These are phyloP conservation scores for Xylaria cubensis DNA, from an alignment of 495 filamentous ascomycete species.

Conservation along the genomic window DNA sequence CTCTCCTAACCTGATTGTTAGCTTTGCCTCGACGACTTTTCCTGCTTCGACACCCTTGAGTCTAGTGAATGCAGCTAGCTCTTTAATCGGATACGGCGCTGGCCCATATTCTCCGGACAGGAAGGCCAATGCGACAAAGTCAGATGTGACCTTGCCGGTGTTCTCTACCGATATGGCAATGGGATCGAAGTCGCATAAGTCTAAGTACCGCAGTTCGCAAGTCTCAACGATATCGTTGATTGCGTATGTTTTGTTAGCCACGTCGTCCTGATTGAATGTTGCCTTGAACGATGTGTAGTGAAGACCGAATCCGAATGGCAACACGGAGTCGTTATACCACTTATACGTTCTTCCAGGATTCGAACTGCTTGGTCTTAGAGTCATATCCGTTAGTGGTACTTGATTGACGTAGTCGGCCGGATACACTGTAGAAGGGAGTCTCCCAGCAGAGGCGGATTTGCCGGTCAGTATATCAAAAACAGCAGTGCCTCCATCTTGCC, in stretches of 20 bases:
- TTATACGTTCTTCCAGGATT: slow-evolving; percentile 56
- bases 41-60: slow-evolving; percentile 59
- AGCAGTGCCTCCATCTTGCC: slow-evolving; percentile 62
- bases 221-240: slow-evolving; percentile 41
- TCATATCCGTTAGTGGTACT: slow-evolving; percentile 52
- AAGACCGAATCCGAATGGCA: slow-evolving; percentile 60
- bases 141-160: slow-evolving; percentile 58
- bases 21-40: slow-evolving; percentile 41
- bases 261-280: slow-evolving; percentile 49
- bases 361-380: slow-evolving; percentile 40
- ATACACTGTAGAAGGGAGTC: slow-evolving; percentile 66
- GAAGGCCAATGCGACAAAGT: slow-evolving; percentile 62
- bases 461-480: slow-evolving; percentile 62
- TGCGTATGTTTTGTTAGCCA: slow-evolving; percentile 31
- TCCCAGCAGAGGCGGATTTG: slow-evolving; percentile 59
- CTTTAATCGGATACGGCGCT: slow-evolving; percentile 63
- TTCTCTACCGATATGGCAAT: slow-evolving; percentile 52
- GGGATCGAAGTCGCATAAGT: slow-evolving; percentile 54
- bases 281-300: slow-evolving; percentile 58
- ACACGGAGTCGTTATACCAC: slow-evolving; percentile 54
- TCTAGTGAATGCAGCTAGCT: slow-evolving; percentile 62
- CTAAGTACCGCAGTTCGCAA: slow-evolving; percentile 44
- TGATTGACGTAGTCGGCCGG: slow-evolving; percentile 48
- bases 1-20: slow-evolving; percentile 63
- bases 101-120: slow-evolving; percentile 61